Percentiles rank a stretch among this genome's conserved stretches.
Conservation (phyloP, 768 basidiomycete species). For the Paxillus involutus region DNA sequence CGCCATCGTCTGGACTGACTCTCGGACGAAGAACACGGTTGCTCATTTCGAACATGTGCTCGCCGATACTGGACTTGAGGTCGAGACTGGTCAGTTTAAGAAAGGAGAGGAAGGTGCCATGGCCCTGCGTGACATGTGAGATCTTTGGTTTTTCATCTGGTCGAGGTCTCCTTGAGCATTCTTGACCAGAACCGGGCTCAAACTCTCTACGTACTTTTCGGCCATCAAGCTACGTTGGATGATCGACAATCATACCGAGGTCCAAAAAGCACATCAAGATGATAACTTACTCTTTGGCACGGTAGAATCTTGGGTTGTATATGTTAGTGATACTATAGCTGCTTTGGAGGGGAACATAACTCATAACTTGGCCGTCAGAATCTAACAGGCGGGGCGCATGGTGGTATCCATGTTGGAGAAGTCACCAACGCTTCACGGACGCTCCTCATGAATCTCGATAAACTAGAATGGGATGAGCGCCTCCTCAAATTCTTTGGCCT, state of each 20-base stretch:
- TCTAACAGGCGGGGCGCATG: slow-evolving; percentile 73
- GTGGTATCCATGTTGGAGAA: slow-evolving; percentile 82
- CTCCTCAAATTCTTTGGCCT: slow-evolving; percentile 88
- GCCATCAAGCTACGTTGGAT: slow-evolving; percentile 97
- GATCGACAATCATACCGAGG: slow-evolving; percentile 81
- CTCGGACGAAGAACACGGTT: slow-evolving; percentile 85
- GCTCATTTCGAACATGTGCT: slow-evolving; percentile 77
- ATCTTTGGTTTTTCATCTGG: slow-evolving; percentile 6
- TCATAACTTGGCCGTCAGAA: slow-evolving; percentile 46
- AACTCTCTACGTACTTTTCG: slow-evolving; percentile 98
- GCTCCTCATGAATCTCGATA: slow-evolving; percentile 81
- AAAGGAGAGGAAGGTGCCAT: slow-evolving; percentile 70
- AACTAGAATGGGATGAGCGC: slow-evolving; percentile 78
- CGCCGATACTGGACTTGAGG: slow-evolving; percentile 70
- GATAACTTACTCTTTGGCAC: slow-evolving; percentile 91
- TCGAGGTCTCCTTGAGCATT: not conserved
- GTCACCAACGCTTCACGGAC: slow-evolving; percentile 97
- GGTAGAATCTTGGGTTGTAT: slow-evolving; percentile 95
- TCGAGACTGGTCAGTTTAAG: slow-evolving; percentile 60
- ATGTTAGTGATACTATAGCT: slow-evolving; percentile 48
- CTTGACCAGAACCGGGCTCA: slow-evolving; percentile 74
- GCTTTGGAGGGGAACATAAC: not conserved
- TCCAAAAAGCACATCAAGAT: slow-evolving; percentile 72
- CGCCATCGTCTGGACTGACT: slow-evolving; percentile 96
- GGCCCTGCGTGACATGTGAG: slow-evolving; percentile 67